Evolutionary conservation across 768 basidiomycete species (phyloP), one percentile per base, ranked within the genome.

Genomic region (Boletus subparvulus): DNA sequence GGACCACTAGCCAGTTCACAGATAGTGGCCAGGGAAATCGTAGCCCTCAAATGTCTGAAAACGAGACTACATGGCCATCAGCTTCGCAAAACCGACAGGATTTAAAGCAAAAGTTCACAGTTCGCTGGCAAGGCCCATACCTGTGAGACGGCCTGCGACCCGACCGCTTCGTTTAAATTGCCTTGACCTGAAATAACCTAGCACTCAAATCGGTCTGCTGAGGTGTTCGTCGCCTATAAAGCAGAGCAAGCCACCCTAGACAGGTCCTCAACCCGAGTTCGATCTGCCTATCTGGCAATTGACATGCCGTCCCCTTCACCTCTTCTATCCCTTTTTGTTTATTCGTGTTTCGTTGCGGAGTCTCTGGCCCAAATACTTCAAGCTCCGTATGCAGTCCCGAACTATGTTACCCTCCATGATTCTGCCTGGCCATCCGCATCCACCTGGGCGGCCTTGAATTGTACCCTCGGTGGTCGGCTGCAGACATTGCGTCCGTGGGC

Each of bases 401-500:
- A 19, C 6, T 41, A 45, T 28, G 51, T 21, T 3, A 45, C 42
- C 2, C 11, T 47, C 32, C 41, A 24, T 3, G 28, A 33, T 46
- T 1, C 37, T 35, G 41, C 52, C 12, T 64, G 62, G 62, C 62
- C 62, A 13, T 17, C 33, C 4, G 32, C 39, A 6, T 56, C 62
- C 6, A 11, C 32, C 2, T 64, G 62, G 62, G 47, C 24, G 13
- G 21, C 46, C 11, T 43, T 64, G 48, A 64, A 64, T 39, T 17
- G 10, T 6, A 47, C 58, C 3, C 37, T 64, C 6, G 48, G 28
- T 26, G 62, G 62, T 28, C 54, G 48, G 5, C 47, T 64, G 3
- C 50, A 60, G 30, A 24, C 52, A 2, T 44, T 64, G 26, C 50
- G 62, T 35, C 62, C 62, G 2, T 64, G 63, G 58, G 62, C 62